Percentiles rank a stretch among this genome's conserved stretches.
Conservation (phyloP, 768 basidiomycete species). For the Phanerochaete sordida region DNA sequence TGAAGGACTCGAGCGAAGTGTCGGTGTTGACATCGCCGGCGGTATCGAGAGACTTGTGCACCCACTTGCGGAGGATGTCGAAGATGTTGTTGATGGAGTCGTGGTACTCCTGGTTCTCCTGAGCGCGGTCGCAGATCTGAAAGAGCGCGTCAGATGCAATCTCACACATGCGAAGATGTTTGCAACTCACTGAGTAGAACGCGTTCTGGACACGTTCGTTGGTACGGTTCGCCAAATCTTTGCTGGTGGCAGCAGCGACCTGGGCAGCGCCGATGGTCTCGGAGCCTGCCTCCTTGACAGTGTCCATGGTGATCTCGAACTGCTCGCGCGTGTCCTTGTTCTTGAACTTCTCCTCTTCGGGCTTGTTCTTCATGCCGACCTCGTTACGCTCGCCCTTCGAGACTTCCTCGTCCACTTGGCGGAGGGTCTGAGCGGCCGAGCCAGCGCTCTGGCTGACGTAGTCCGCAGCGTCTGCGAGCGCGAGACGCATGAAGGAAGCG, state of each 20-base stretch:
- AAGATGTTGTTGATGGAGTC: slow-evolving; percentile 56
- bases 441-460: slow-evolving; percentile 50
- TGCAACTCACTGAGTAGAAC: slow-evolving; percentile 43
- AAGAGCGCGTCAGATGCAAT: not conserved
- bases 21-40: slow-evolving; percentile 40
- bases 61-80: slow-evolving; percentile 51
- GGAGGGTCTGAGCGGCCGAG: slow-evolving; percentile 47
- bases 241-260: slow-evolving; percentile 33
- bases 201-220: slow-evolving; percentile 44
- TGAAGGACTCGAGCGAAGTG: slow-evolving; percentile 49
- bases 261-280: slow-evolving; percentile 54
- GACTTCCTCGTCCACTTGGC: slow-evolving; percentile 54
- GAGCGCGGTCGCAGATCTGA: slow-evolving; percentile 64
- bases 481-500: slow-evolving; percentile 59
- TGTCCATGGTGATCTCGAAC: slow-evolving; percentile 70
- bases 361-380: slow-evolving; percentile 49
- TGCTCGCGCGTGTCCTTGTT: slow-evolving; percentile 44
- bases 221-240: slow-evolving; percentile 44
- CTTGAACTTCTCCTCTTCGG: slow-evolving; percentile 40
- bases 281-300: slow-evolving; percentile 53
- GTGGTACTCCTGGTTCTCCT: slow-evolving; percentile 57
- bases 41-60: slow-evolving; percentile 48
- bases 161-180: not conserved
- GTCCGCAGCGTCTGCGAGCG: slow-evolving; percentile 65
- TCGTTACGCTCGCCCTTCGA: slow-evolving; percentile 57